Percentiles rank a stretch among this genome's conserved stretches.
These are phyloP conservation scores for Arbutus unedo DNA, from an alignment of 148 eudicot species.

Conservation along the genomic window DNA sequence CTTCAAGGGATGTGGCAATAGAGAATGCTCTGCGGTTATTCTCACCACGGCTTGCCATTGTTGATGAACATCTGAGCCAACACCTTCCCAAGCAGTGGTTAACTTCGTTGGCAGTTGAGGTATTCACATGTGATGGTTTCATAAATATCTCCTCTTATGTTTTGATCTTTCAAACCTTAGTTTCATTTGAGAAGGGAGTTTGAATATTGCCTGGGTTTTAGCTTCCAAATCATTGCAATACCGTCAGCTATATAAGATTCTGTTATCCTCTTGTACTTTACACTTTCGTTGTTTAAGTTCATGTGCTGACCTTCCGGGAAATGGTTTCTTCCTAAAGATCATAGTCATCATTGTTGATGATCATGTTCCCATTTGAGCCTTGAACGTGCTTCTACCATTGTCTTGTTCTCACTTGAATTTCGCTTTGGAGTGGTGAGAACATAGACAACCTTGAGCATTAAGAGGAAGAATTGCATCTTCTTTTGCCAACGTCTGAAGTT, in stretches of 20 bases:
- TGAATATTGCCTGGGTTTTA: neutral
- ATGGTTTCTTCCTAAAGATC: neutral
- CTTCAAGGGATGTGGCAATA: constrained; percentile 92
- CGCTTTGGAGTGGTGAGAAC: too few relatives aligned
- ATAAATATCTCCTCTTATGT: neutral
- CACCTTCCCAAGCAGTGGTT: constrained; percentile 87
- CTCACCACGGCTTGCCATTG: constrained; percentile 92
- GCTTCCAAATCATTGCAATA: constrained; percentile 1
- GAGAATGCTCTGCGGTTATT: constrained; percentile 81
- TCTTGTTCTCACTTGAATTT: too few relatives aligned
- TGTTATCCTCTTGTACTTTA: neutral
- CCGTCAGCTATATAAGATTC: neutral
- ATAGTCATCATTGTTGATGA: neutral
- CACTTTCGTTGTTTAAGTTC: neutral
- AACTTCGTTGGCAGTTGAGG: constrained; percentile 81
- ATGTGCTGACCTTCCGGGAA: neutral
- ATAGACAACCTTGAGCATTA: too few relatives aligned
- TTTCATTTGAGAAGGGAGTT: neutral
- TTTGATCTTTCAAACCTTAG: neutral
- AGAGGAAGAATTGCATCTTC: too few relatives aligned
- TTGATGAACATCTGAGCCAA: constrained; percentile 78
- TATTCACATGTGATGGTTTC: constrained; percentile 25
- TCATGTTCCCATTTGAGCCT: too few relatives aligned
- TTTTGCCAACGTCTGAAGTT: too few relatives aligned
- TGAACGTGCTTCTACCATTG: too few relatives aligned